These are phyloP conservation scores for Leishmania turanica DNA, from an alignment of 208 protist species.

Conservation along the genomic window DNA sequence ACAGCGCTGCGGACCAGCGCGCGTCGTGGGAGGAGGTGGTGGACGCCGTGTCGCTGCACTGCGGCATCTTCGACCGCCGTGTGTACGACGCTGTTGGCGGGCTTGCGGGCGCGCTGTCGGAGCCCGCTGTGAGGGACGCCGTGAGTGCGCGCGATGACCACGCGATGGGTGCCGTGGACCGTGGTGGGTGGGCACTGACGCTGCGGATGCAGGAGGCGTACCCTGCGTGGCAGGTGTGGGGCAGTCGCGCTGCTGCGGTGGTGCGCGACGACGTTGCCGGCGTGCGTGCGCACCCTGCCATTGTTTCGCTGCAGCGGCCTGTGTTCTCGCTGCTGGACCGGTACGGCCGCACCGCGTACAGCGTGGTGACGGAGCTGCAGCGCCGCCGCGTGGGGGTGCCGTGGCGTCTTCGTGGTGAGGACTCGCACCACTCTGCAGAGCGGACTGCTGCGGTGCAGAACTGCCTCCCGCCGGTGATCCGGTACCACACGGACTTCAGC, in stretches of 20 bases:
- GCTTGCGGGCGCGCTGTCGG: constrained; percentile 7
- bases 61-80: constrained; percentile 27
- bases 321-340: background rate
- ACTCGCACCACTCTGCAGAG: background rate
- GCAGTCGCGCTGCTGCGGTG: constrained; percentile 28
- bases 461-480: constrained; percentile 11
- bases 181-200: constrained; percentile 32
- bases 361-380: constrained; percentile 10
- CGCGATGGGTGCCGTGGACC: constrained; percentile 19
- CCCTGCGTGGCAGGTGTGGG: constrained; percentile 37
- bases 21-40: constrained; percentile 30
- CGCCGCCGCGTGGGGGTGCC: constrained; percentile 9
- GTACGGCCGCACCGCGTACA: background rate
- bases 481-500: background rate
- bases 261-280: constrained; percentile 7
- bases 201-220: constrained; percentile 22
- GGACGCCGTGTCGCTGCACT: constrained; percentile 34
- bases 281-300: background rate
- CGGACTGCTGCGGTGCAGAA: background rate
- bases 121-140: background rate
- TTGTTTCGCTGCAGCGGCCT: background rate
- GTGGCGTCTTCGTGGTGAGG: background rate
- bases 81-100: constrained; percentile 35
- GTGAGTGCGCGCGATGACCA: background rate
- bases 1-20: constrained; percentile 26